Evolutionary conservation across 1,284 basidiomycete species (phyloP).

Genomic region (Malassezia sympodialis): DNA sequence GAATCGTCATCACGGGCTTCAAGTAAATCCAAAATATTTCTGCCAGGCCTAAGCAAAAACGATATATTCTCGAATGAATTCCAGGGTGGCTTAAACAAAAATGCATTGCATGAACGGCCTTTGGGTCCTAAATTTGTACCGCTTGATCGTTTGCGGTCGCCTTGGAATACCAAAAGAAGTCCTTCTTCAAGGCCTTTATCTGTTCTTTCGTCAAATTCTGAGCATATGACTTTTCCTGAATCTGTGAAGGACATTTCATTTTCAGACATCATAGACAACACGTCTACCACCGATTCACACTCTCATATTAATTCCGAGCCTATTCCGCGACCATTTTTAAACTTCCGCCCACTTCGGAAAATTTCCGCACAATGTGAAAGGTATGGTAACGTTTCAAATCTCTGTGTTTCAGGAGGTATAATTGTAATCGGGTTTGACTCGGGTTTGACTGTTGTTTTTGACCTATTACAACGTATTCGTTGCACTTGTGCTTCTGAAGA

Average conservation of each 20-base stretch:
- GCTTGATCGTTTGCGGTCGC: slow-evolving; percentile 10
- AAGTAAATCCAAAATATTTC: neutral
- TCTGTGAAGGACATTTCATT: neutral
- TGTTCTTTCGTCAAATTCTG: neutral
- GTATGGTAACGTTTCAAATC: neutral
- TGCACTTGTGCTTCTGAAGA: slow-evolving; percentile 56
- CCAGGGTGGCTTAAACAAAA: neutral
- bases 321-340: slow-evolving; percentile 12
- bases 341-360: slow-evolving; percentile 1
- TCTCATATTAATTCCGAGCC: neutral
- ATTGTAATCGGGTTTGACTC: slow-evolving; percentile 77
- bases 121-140: neutral
- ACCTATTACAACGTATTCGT: slow-evolving; percentile 70
- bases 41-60: neutral
- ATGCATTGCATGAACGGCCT: neutral
- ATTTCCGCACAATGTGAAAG: neutral
- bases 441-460: slow-evolving; percentile 73
- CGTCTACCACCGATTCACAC: neutral
- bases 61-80: neutral
- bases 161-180: neutral
- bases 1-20: neutral
- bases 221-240: neutral
- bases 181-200: neutral
- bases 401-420: slow-evolving; percentile 69
- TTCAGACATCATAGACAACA: neutral